phyloP scores from a whole-genome alignment of 2,329 filamentous ascomycete genomes.

The Fusarium azukiicola region DNA sequence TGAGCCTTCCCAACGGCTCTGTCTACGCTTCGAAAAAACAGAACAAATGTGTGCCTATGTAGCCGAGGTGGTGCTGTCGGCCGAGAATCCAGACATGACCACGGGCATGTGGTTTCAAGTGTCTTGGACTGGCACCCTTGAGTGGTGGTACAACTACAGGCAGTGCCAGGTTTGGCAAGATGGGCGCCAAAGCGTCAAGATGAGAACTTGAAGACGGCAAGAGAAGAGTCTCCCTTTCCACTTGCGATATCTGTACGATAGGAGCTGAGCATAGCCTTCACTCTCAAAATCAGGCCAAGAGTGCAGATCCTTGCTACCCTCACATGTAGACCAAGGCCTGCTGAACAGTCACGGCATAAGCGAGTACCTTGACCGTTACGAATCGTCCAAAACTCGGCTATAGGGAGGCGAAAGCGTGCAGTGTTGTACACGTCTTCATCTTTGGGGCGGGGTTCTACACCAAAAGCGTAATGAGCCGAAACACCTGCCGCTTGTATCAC shows the following conservation, averaged over 20 bases:
- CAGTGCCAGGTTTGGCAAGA: conserved; percentile 10
- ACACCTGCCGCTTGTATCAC: no score
- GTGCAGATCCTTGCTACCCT: neutral
- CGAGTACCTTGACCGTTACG: neutral
- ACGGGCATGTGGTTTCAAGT: neutral
- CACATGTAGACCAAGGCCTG: neutral
- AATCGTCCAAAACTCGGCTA: neutral
- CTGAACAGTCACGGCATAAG: neutral
- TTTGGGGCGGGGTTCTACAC: neutral
- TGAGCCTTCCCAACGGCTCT: neutral
- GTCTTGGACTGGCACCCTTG: neutral
- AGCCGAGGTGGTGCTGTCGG: neutral
- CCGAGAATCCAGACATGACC: neutral
- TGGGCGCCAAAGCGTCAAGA: neutral
- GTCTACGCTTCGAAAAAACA: neutral
- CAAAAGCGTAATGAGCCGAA: neutral
- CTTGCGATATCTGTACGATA: no score
- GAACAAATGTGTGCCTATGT: neutral
- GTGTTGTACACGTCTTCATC: neutral
- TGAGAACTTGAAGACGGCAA: neutral
- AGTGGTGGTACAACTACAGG: conserved; percentile 1
- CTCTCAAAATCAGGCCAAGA: neutral
- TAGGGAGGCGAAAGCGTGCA: neutral
- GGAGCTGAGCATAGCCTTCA: no score
- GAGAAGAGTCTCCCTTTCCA: no score